Conservation (phyloP, 768 basidiomycete genomes). For the Cystofilobasidium ferigula region DNA sequence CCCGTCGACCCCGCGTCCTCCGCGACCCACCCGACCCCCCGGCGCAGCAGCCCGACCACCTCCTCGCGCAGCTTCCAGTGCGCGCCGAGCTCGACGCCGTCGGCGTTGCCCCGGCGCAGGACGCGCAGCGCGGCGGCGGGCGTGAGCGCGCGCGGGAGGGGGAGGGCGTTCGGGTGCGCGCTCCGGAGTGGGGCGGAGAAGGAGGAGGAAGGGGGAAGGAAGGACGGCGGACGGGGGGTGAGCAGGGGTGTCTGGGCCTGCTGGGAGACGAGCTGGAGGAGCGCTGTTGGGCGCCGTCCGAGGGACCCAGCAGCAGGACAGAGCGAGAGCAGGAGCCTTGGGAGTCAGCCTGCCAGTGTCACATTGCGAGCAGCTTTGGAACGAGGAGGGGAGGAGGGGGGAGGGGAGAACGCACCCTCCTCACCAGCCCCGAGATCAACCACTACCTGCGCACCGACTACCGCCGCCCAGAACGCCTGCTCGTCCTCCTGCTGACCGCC, state of each 20-base stretch:
- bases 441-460: neutral
- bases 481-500: neutral
- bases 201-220: neutral
- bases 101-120: neutral
- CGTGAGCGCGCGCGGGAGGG: neutral
- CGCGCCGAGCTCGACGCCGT: neutral
- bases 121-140: neutral
- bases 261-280: neutral
- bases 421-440: neutral
- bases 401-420: neutral
- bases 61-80: slow-evolving; percentile 4
- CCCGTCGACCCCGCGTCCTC: too few relatives aligned
- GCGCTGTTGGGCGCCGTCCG: neutral
- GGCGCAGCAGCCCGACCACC: neutral
- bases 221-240: neutral
- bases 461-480: neutral
- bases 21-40: neutral
- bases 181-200: neutral
- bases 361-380: too few relatives aligned
- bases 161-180: neutral
- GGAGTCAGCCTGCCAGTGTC: neutral
- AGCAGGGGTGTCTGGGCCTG: neutral
- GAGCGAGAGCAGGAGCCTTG: neutral
- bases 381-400: neutral
- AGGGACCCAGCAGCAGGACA: neutral